Evolutionary conservation across 1,284 basidiomycete genomes (phyloP), one percentile per base, ranked within the genome.

Genomic region (Puccinia brachypodii): DNA sequence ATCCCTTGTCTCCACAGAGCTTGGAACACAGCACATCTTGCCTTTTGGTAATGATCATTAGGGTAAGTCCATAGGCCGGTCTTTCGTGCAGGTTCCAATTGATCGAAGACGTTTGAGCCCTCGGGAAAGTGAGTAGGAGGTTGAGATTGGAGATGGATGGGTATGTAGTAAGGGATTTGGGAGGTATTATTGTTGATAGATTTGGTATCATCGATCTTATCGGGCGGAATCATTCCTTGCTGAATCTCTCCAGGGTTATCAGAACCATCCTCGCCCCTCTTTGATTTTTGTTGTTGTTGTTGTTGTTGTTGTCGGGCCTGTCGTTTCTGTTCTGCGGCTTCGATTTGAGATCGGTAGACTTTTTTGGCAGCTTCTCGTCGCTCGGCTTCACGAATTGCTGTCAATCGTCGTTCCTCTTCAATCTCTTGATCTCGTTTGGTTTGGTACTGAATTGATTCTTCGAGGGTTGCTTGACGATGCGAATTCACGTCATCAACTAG

Each of bases 51-150:
- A 1, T 89, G 86, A 0, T 88, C 92, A 0, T 88, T 85, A 0
- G 95, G 95, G 85, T 92, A 96, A 3, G 88, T 88, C 93, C 93
- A 96, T 38, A 96, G 86, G 0, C 91, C 91, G 0, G 92, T 92
- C 11, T 87, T 86, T 44, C 88, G 89, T 1, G 94, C 93, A 0
- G 89, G 87, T 8, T 89, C 87, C 31, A 96, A 88, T 0, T 90
- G 90, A 0, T 88, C 82, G 85, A 91, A 92, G 4, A 88, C 16
- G 28, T 68, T 44, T 19, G 42, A 31, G 42, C 19, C 25, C 13
- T 72, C 44, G 28, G 72, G 47, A 6, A 40, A 28, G 33, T 74
- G 74, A 9, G 56, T 66, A 9, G 79, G 72, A 1, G 71, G 58
- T 14, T 74, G 66, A 6, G 78, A 81, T 72, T 56, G 47, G 13